Conservation (phyloP, 768 basidiomycete species). For the Kwoniella dendrophila region DNA sequence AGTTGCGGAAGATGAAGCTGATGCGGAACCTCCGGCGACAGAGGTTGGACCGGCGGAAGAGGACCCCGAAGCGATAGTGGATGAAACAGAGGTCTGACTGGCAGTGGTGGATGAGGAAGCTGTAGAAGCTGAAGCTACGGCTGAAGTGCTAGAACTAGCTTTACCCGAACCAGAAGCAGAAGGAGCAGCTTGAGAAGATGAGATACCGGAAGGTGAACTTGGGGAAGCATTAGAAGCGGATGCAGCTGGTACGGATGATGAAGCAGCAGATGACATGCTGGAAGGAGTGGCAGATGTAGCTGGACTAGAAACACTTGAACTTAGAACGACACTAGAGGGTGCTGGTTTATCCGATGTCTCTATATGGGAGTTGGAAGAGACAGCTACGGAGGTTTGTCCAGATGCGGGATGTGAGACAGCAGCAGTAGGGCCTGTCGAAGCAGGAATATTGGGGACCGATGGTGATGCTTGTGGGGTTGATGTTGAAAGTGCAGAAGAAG, state of each 20-base stretch:
- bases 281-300: background rate
- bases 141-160: background rate
- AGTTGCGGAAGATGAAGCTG: background rate
- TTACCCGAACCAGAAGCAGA: background rate
- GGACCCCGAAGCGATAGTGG: background rate
- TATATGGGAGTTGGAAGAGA: background rate
- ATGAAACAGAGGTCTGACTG: background rate
- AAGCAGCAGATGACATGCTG: background rate
- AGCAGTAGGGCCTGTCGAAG: too few species aligned
- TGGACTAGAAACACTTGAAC: background rate
- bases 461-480: too few species aligned
- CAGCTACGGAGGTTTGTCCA: too few species aligned
- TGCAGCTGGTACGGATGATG: too few species aligned
- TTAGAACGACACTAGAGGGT: too few species aligned
- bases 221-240: too few species aligned
- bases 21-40: background rate
- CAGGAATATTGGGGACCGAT: too few species aligned
- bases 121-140: background rate
- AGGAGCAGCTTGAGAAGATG: background rate
- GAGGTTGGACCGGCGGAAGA: background rate
- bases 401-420: too few species aligned
- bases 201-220: too few species aligned
- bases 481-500: too few species aligned
- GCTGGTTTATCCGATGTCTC: too few species aligned
- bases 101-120: constrained; percentile 2